Evolutionary conservation across 2,329 filamentous ascomycete genomes (phyloP), one percentile per base, ranked within the genome.

Genomic region (Fusarium robinianum): DNA sequence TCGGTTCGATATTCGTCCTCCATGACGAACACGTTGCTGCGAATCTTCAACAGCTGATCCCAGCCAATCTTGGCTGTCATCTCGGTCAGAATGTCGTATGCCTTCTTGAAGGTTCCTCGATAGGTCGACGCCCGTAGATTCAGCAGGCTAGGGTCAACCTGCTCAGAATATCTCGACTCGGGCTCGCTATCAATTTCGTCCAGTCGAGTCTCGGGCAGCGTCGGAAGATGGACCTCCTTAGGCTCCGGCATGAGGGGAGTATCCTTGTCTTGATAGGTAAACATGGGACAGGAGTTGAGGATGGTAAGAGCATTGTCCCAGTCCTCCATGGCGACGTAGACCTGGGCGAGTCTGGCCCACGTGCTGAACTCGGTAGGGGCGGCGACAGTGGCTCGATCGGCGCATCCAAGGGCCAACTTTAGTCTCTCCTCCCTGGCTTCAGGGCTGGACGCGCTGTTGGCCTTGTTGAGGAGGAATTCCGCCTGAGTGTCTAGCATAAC

Each of bases 201-300:
- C 40, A 96, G 81, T 45, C 91, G 83, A 12, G 89, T 95, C 68
- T 97, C 94, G 1, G 87, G 80, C 38, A 97, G 78, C 11, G 92
- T 88, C 0, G 94, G 94, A 10, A 99, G 79, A 57, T 88, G 83
- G 27, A 97, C 87, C 42, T 90, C 88, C 60, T 87, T 86, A 0
- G 94, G 91, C 63, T 96, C 90, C 2, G 94, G 94, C 87, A 97
- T 92, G 47, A 94, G 73, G 4, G 94, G 94, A 5, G 90, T 87
- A 66, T 99, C 94, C 69, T 96, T 97, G 70, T 99, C 94, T 69
- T 97, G 94, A 68, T 99, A 97, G 6, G 94, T 99, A 69, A 99
- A 99, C 94, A 99, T 99, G 7, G 94, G 94, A 68, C 94, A 99
- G 12, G 94, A 99, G 72, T 99, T 99, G 38, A 99, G 78, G 4